Conservation (phyloP, 2,329 filamentous ascomycete species). For the Penicillium sp. region DNA sequence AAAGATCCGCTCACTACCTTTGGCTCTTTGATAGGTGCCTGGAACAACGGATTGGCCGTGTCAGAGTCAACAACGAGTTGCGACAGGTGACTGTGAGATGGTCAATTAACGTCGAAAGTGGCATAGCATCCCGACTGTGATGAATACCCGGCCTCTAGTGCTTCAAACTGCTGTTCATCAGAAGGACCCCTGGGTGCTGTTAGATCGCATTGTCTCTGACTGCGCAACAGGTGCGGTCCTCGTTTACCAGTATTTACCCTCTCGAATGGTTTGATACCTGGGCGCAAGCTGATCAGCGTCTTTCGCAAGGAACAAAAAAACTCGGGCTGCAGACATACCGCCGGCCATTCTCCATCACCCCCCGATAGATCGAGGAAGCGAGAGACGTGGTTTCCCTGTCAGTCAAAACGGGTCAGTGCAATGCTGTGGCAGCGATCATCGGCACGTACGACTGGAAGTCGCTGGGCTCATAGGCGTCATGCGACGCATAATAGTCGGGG, state of each 20-base stretch:
- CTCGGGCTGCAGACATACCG: too few species aligned
- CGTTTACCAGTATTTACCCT: slow-evolving; percentile 18
- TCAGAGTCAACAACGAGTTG: slow-evolving; percentile 14
- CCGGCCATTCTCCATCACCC: slow-evolving; percentile 19
- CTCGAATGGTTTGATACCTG: slow-evolving; percentile 18
- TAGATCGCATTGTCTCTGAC: not conserved
- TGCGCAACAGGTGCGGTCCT: not conserved
- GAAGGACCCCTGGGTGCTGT: slow-evolving; percentile 8
- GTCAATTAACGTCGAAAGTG: too few species aligned
- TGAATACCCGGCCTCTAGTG: slow-evolving; percentile 13
- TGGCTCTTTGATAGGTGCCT: slow-evolving; percentile 7
- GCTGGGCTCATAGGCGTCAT: not conserved
- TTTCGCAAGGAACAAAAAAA: too few species aligned
- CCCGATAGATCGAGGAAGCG: slow-evolving; percentile 19
- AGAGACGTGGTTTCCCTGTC: slow-evolving; percentile 21
- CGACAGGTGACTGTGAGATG: slow-evolving; percentile 15
- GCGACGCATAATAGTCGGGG: not conserved
- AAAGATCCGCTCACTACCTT: not conserved
- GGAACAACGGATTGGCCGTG: slow-evolving; percentile 8
- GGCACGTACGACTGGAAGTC: not conserved
- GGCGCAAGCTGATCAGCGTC: not conserved
- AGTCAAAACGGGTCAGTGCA: not conserved
- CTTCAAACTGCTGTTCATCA: slow-evolving; percentile 15
- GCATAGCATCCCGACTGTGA: too few species aligned
- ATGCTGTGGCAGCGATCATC: too few species aligned